phyloP scores from a whole-genome alignment of 148 eudicot genomes.

The Amaranthus cruentus region DNA sequence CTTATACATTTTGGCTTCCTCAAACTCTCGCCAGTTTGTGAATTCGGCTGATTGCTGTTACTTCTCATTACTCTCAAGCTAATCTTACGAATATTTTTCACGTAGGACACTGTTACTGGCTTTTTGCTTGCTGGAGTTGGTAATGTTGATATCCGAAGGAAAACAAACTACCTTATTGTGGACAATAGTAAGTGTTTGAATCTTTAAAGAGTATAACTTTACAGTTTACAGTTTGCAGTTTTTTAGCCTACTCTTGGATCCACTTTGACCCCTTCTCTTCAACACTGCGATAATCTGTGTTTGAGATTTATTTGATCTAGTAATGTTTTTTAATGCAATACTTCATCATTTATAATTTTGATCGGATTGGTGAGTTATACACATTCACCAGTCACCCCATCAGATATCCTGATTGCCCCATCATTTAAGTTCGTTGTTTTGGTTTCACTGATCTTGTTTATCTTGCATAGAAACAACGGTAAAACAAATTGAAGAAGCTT shows the following conservation, averaged over 20 bases:
- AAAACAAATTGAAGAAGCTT: slow-evolving; percentile 70
- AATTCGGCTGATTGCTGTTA: background rate
- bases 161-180: slow-evolving; percentile 93
- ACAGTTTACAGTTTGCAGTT: background rate
- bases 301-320: too few relatives aligned
- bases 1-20: background rate
- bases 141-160: slow-evolving; percentile 90
- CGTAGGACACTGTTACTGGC: slow-evolving; percentile 93
- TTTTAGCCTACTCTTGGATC: background rate
- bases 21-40: background rate
- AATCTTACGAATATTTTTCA: slow-evolving; percentile 11
- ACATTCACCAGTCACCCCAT: background rate
- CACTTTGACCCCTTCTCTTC: background rate
- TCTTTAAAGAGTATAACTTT: background rate
- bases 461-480: slow-evolving; percentile 49
- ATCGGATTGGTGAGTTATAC: background rate
- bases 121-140: slow-evolving; percentile 95
- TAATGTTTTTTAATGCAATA: background rate
- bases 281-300: background rate
- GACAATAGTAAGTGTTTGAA: slow-evolving; percentile 68
- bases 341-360: background rate
- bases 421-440: background rate
- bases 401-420: background rate
- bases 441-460: slow-evolving; percentile 2
- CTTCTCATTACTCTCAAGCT: background rate